Evolutionary conservation across 305 asterid genomes (phyloP).

Genomic region (Fraxinus ornus): DNA sequence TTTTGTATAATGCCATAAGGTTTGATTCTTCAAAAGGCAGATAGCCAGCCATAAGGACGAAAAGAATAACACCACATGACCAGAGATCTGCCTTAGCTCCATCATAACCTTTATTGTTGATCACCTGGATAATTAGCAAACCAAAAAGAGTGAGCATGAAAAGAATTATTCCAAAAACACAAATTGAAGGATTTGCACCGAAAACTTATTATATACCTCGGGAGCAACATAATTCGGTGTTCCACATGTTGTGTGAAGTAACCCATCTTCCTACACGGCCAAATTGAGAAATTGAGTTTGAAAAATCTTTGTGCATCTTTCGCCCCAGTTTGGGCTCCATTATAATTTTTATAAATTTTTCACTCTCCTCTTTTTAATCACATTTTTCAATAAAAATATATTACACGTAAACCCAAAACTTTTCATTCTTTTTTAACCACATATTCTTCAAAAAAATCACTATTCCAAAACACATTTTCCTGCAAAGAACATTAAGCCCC

Average conservation of each 20-base stretch:
- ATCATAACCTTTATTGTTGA: conserved; percentile 91
- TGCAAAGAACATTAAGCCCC: too few species aligned
- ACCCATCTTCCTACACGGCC: conserved; percentile 77
- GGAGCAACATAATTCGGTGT: conserved; percentile 99
- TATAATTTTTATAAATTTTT: too few species aligned
- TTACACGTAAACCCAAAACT: too few species aligned
- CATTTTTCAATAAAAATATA: too few species aligned
- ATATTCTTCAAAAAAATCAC: too few species aligned
- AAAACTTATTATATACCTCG: conserved; percentile 52
- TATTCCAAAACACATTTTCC: too few species aligned
- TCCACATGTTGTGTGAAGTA: conserved; percentile 95
- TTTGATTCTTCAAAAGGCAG: conserved; percentile 92
- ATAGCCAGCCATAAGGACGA: conserved; percentile 92
- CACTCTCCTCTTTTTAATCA: too few species aligned
- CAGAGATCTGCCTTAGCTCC: conserved; percentile 99
- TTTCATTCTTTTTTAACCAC: too few species aligned
- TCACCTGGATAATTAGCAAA: conserved; percentile 50
- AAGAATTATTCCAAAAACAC: conserved; percentile 7
- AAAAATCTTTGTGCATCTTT: conserved; percentile 1
- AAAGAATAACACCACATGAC: conserved; percentile 98
- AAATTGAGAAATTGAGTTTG: conserved; percentile 18
- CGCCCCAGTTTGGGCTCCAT: too few species aligned
- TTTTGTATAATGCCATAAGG: conserved; percentile 78
- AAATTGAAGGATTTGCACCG: conserved; percentile 7
- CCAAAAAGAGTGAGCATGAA: conserved; percentile 17